Base-by-base conservation (phyloP, 2,329 filamentous ascomycete genomes). In the Cadophora malorum region DNA sequence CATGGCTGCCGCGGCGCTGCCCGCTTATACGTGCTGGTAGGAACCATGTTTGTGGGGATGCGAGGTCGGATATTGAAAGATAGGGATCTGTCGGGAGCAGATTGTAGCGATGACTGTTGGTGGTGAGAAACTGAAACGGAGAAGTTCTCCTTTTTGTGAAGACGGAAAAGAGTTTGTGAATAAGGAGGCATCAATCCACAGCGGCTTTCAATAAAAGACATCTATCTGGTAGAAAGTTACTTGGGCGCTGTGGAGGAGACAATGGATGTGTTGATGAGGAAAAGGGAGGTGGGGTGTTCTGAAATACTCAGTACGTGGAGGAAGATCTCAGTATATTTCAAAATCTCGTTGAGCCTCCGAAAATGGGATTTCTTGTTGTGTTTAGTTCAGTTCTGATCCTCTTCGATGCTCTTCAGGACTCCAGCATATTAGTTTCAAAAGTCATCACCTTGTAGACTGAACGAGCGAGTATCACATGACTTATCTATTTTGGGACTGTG, bases 21-120 rank as follows among this genome's bases (percentile, higher is more conserved):
- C 63, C 63, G 53, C 21, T 10, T 45, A 25, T 35, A 47, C 31
- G 31, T n/a, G 38, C 28, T 38, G 28, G 28, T 14, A n/a, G 16
- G 41, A 56, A 45, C 23, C 45, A 31, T 33, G 41, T 58, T 47
- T 65, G 63, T 58, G 63, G 63, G 63, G 53, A 59, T 58, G 53
- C 63, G 52, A 33, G 41, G n/a, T 52, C 63, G 35, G 63, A 49
- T 53, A 21, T 23, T 65, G 25, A 35, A 6, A 64, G 33, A 52
- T 58, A 59, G 56, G 56, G 35, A 59, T 59, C 35, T 59, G 23
- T 59, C 33, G 56, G 55, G 35, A 45, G 33, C 45, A 59, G 23
- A 5, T 7, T 59, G 9, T 25, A 23, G 33, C 56, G 56, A 59
- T 59, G 56, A 59, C 56, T 45, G 56, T 45, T 59, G 12, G 56